These are phyloP conservation scores for Fagopyrum esculentum DNA, from an alignment of 148 eudicot species.

Conservation along the genomic window DNA sequence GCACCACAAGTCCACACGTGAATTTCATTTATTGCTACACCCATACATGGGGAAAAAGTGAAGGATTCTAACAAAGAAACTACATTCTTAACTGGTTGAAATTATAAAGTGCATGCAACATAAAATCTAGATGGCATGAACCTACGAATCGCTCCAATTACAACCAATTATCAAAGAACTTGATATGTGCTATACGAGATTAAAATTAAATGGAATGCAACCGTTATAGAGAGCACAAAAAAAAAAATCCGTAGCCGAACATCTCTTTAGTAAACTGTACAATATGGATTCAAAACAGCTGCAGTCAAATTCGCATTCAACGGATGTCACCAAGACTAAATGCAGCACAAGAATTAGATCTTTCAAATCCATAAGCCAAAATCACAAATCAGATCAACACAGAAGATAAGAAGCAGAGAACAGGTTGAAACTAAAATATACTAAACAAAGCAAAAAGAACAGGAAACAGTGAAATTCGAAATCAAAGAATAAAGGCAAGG, in stretches of 20 bases:
- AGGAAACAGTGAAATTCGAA: not conserved
- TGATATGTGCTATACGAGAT: too few species aligned
- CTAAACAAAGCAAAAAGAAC: not conserved
- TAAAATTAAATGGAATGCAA: not conserved
- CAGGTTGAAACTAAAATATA: not conserved
- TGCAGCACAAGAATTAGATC: slow-evolving; percentile 6
- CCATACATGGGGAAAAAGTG: not conserved
- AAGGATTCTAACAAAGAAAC: not conserved
- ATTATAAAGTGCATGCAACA: not conserved
- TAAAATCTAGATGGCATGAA: not conserved
- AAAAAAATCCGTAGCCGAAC: not conserved
- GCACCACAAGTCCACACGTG: not conserved
- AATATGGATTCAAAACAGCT: not conserved
- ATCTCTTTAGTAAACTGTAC: not conserved
- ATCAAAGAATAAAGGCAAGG: not conserved
- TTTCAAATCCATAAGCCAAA: slow-evolving; percentile 4
- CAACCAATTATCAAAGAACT: not conserved
- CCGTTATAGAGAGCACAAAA: not conserved
- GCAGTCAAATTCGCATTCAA: not conserved
- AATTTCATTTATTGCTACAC: not conserved
- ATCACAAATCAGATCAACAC: slow-evolving; percentile 4
- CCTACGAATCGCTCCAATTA: not conserved
- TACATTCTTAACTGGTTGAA: not conserved
- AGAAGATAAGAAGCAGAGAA: not conserved
- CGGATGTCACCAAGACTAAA: slow-evolving; percentile 1